Evolutionary conservation across 768 basidiomycete genomes (phyloP).

Genomic region (Boletellus sp.): DNA sequence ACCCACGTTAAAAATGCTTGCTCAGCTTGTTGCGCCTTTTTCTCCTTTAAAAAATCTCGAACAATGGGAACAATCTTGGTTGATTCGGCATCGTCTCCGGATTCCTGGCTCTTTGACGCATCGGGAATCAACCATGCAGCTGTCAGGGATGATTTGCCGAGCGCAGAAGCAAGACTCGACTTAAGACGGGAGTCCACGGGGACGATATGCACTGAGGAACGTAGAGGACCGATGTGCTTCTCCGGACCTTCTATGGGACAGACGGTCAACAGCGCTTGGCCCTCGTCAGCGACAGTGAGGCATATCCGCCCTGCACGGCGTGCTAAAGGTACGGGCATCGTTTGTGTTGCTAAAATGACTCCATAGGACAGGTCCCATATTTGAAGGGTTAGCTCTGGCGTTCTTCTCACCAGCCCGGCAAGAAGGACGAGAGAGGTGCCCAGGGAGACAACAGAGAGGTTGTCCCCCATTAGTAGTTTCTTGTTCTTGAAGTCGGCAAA

Average conservation of each 20-base stretch:
- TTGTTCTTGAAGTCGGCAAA: constrained; percentile 11
- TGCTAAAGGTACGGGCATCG: constrained; percentile 47
- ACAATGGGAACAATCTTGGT: constrained; percentile 39
- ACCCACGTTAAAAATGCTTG: constrained; percentile 62
- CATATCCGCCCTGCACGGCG: constrained; percentile 29
- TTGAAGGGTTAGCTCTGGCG: constrained; percentile 48
- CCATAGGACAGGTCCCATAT: constrained; percentile 71
- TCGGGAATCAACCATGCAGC: constrained; percentile 42
- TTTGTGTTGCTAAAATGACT: constrained; percentile 54
- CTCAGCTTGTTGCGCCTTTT: constrained; percentile 50
- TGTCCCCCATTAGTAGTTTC: constrained; percentile 7
- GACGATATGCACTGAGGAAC: constrained; percentile 56
- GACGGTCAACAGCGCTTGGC: constrained; percentile 51
- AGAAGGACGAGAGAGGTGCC: constrained; percentile 59
- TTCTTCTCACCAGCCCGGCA: constrained; percentile 35
- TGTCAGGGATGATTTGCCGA: constrained; percentile 48
- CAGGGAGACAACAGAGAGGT: constrained; percentile 44
- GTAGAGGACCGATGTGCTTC: constrained; percentile 17
- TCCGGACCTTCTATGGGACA: constrained; percentile 31
- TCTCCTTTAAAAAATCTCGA: constrained; percentile 38
- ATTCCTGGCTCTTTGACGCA: not conserved
- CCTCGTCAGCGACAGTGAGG: constrained; percentile 35
- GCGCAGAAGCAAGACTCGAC: constrained; percentile 62
- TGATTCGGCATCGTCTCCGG: constrained; percentile 18
- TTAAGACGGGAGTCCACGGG: constrained; percentile 49